Conservation (phyloP, 2,329 filamentous ascomycete genomes). For the Diaporthe sp. region DNA sequence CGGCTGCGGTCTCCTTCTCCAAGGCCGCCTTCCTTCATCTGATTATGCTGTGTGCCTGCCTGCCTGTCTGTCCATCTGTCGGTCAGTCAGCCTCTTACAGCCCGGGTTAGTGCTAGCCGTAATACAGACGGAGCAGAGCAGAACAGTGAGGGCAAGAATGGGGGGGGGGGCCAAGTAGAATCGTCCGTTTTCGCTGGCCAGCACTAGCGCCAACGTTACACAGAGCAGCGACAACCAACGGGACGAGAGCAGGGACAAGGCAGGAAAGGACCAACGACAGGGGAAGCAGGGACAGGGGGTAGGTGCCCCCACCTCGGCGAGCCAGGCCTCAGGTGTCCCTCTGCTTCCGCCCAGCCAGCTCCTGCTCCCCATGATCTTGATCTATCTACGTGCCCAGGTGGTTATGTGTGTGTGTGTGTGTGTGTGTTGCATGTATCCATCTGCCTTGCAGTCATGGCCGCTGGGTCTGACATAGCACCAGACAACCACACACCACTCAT, state of each 20-base stretch:
- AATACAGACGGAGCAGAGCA: not conserved
- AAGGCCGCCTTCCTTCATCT: not conserved
- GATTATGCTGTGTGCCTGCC: not conserved
- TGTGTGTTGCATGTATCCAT: not conserved
- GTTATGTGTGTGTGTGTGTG: not conserved
- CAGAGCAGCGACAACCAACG: constrained; percentile 11
- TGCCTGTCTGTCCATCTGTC: not conserved
- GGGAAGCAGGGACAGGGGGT: not conserved
- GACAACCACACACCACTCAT: not conserved
- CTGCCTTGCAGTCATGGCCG: constrained; percentile 26
- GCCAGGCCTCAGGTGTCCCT: not conserved
- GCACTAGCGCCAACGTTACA: constrained; percentile 36
- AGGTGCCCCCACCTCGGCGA: not conserved
- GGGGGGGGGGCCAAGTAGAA: constrained; percentile 3
- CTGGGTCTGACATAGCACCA: constrained; percentile 9
- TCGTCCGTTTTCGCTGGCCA: constrained; percentile 1
- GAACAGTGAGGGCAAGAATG: not conserved
- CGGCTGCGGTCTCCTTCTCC: not conserved
- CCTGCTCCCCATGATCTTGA: constrained; percentile 1
- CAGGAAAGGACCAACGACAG: not conserved
- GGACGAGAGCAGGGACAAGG: constrained; percentile 1
- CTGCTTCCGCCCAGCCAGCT: not conserved
- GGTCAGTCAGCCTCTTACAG: no score
- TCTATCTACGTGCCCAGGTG: not conserved
- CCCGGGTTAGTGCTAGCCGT: not conserved